These are phyloP conservation scores for Trametes gibbosa DNA, from an alignment of 768 basidiomycete species.

Conservation along the genomic window DNA sequence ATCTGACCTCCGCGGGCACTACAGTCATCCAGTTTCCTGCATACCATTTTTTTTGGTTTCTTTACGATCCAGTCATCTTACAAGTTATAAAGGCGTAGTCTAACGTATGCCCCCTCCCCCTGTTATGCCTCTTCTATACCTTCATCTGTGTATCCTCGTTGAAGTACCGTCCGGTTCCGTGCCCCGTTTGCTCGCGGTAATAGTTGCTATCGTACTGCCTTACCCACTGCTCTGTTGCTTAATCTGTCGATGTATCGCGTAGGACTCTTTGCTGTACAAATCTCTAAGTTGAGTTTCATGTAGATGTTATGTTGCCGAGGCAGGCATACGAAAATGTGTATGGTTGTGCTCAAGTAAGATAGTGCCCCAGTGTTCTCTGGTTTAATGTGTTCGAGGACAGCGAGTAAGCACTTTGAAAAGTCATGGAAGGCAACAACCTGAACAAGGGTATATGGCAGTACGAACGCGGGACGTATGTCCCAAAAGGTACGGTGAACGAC, in stretches of 20 bases:
- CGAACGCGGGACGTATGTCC: too few relatives aligned
- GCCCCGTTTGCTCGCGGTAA: background rate
- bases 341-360: background rate
- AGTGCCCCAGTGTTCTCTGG: too few relatives aligned
- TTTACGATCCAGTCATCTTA: too few relatives aligned
- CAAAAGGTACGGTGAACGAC: too few relatives aligned
- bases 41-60: background rate
- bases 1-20: background rate
- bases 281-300: background rate
- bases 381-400: too few relatives aligned
- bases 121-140: background rate
- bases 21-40: background rate
- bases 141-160: background rate
- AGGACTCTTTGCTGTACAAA: slow-evolving; percentile 12
- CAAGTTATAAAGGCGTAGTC: background rate
- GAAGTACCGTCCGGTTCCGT: background rate
- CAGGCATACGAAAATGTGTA: too few relatives aligned
- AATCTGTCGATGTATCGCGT: background rate
- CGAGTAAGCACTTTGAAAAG: too few relatives aligned
- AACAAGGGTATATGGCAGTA: too few relatives aligned
- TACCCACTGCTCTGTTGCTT: slow-evolving; percentile 4
- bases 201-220: slow-evolving; percentile 13
- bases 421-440: too few relatives aligned
- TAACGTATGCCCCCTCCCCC: background rate
- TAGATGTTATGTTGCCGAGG: background rate